phyloP scores from a whole-genome alignment of 2,329 filamentous ascomycete species.

The Aspergillus floridensis region DNA sequence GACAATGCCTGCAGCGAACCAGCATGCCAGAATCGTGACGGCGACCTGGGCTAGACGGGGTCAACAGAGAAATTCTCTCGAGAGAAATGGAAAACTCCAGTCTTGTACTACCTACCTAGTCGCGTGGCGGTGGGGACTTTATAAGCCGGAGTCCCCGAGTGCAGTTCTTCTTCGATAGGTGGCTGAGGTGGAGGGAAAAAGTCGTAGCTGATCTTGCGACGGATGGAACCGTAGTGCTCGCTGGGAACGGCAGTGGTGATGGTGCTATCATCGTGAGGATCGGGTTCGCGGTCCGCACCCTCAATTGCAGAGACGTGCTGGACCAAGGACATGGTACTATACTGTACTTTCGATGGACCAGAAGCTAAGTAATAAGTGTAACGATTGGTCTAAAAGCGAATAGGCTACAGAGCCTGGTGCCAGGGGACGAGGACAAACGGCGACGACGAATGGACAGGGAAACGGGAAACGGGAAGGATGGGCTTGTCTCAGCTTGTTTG shows the following conservation, averaged over 20 bases:
- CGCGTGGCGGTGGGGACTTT: conserved; percentile 44
- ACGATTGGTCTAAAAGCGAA: background rate
- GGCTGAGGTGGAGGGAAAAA: conserved; percentile 42
- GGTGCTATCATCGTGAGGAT: conserved; percentile 20
- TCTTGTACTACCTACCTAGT: conserved; percentile 26
- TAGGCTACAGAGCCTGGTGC: background rate
- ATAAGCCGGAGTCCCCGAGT: conserved; percentile 48
- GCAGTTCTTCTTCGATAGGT: conserved; percentile 34
- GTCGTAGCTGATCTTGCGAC: conserved; percentile 39
- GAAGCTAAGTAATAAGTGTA: background rate
- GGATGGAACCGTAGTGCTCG: conserved; percentile 17
- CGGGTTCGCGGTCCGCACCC: conserved; percentile 46
- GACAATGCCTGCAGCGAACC: conserved; percentile 73
- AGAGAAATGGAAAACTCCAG: background rate
- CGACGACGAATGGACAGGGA: background rate
- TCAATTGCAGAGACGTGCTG: conserved; percentile 53
- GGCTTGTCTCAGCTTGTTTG: background rate
- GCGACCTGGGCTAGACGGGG: conserved; percentile 55
- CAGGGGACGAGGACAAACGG: background rate
- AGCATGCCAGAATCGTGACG: conserved; percentile 67
- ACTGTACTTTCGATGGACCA: background rate
- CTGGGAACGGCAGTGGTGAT: conserved; percentile 6
- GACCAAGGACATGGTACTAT: conserved; percentile 48
- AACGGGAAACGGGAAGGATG: background rate
- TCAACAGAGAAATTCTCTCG: conserved; percentile 2